Evolutionary conservation across 805 yeast genomes (phyloP).

Genomic region (Myxozyma mucilagina): DNA sequence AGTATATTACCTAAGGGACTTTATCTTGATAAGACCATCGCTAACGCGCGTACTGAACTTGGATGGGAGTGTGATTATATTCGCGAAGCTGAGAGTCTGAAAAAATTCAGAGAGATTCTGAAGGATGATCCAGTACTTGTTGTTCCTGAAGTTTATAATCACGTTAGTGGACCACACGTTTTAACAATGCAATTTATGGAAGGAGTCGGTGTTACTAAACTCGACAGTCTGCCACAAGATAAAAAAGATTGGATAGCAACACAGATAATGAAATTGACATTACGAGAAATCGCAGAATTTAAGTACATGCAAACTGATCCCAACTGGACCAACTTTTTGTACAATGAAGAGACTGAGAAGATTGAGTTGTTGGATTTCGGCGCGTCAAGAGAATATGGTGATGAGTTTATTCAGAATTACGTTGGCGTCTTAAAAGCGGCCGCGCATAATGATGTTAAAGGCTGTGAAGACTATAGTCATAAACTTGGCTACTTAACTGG

Average conservation of each 20-base stretch:
- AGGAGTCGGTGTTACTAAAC: constrained; percentile 80
- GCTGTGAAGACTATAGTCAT: constrained; percentile 63
- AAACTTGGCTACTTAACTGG: constrained; percentile 90
- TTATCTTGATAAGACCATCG: constrained; percentile 87
- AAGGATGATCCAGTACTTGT: constrained; percentile 61
- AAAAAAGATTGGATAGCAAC: constrained; percentile 80
- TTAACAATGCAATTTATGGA: constrained; percentile 86
- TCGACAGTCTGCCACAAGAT: constrained; percentile 62
- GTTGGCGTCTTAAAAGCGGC: constrained; percentile 73
- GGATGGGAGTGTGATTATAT: constrained; percentile 98
- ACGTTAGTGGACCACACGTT: constrained; percentile 76
- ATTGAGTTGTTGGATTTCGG: constrained; percentile 93
- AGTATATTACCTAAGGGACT: constrained; percentile 85
- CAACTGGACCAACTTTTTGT: constrained; percentile 96
- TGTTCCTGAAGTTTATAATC: constrained; percentile 80
- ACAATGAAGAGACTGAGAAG: constrained; percentile 66
- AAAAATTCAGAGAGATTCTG: constrained; percentile 63
- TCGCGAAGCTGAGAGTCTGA: constrained; percentile 80
- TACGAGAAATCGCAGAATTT: constrained; percentile 80
- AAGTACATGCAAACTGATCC: constrained; percentile 98
- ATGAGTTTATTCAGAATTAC: constrained; percentile 68
- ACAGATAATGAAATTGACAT: constrained; percentile 80
- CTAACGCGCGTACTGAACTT: constrained; percentile 86
- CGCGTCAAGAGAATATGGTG: constrained; percentile 79
- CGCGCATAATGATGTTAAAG: constrained; percentile 61